Percentiles rank a stretch among this genome's conserved stretches.
These are phyloP conservation scores for Xylaria flabelliformis DNA, from an alignment of 495 filamentous ascomycete genomes.

Conservation along the genomic window DNA sequence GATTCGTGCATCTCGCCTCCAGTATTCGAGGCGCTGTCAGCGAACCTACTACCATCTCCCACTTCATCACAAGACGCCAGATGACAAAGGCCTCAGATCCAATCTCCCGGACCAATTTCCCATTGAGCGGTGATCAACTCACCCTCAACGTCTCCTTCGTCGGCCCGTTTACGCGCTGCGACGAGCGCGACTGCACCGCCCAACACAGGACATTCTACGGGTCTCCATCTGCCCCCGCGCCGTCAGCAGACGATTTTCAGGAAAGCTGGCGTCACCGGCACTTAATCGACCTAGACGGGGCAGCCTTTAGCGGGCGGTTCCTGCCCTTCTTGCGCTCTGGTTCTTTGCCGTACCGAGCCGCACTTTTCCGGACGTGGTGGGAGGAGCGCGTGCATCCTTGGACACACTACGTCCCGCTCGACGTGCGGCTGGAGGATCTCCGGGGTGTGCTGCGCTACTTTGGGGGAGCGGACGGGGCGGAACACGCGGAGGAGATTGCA, in stretches of 20 bases:
- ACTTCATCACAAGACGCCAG: slow-evolving; percentile 15
- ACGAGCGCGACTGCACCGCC: slow-evolving; percentile 29
- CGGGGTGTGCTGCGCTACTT: slow-evolving; percentile 69
- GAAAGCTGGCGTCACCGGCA: slow-evolving; percentile 61
- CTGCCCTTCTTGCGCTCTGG: slow-evolving; percentile 70
- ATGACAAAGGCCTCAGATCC: background rate
- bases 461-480: slow-evolving; percentile 27
- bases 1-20: slow-evolving; percentile 67
- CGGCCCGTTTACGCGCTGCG: slow-evolving; percentile 59
- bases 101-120: background rate
- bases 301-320: slow-evolving; percentile 64
- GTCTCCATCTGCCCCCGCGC: slow-evolving; percentile 61
- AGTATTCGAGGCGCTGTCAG: slow-evolving; percentile 39
- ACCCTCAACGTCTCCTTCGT: slow-evolving; percentile 41
- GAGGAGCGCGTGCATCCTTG: slow-evolving; percentile 72
- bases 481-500: slow-evolving; percentile 63
- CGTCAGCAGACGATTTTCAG: slow-evolving; percentile 37
- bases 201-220: slow-evolving; percentile 60
- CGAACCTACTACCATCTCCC: slow-evolving; percentile 28
- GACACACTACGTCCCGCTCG: slow-evolving; percentile 79
- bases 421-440: slow-evolving; percentile 68
- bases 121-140: slow-evolving; percentile 24
- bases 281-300: slow-evolving; percentile 74
- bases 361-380: slow-evolving; percentile 78
- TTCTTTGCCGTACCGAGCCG: slow-evolving; percentile 67